Conservation (phyloP, 768 basidiomycete genomes). For the Clavaria fumosa region DNA sequence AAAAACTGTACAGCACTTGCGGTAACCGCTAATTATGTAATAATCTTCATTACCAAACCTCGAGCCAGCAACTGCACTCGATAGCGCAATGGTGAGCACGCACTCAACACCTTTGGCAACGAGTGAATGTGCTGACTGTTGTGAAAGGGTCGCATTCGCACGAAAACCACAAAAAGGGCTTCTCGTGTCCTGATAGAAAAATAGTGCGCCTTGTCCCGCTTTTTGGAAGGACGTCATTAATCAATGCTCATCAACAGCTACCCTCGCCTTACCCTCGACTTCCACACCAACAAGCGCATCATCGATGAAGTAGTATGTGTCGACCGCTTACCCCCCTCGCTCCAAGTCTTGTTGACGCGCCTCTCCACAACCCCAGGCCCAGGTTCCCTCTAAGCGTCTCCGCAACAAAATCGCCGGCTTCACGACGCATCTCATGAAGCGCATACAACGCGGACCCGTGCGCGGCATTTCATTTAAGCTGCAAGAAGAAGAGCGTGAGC, state of each 20-base stretch:
- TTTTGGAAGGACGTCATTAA: too few relatives aligned
- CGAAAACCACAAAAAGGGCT: constrained; percentile 99
- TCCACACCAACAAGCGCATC: constrained; percentile 99
- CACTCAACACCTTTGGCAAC: neutral
- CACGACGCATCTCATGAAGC: constrained; percentile 99
- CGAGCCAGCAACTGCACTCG: too few relatives aligned
- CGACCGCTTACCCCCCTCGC: constrained; percentile 1
- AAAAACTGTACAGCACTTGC: too few relatives aligned
- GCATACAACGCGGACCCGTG: constrained; percentile 95
- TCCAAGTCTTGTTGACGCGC: neutral
- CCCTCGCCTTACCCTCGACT: constrained; percentile 96
- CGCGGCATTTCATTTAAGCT: constrained; percentile 99
- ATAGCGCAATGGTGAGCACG: constrained; percentile 37
- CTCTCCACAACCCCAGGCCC: constrained; percentile 36
- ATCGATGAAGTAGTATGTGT: constrained; percentile 83
- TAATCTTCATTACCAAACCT: too few relatives aligned
- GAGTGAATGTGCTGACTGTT: constrained; percentile 9
- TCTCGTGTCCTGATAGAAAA: constrained; percentile 99
- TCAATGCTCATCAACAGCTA: constrained; percentile 49
- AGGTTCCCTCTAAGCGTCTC: constrained; percentile 95
- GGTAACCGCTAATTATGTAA: too few relatives aligned
- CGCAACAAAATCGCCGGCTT: constrained; percentile 99
- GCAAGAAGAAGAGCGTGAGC: constrained; percentile 97
- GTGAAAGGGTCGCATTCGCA: constrained; percentile 90
- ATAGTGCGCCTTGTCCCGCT: constrained; percentile 56